A percentile compares a stretch with the other conserved stretches of the same genome.
These are phyloP conservation scores for Leccinellum albellum DNA, from an alignment of 768 basidiomycete species.

Conservation along the genomic window DNA sequence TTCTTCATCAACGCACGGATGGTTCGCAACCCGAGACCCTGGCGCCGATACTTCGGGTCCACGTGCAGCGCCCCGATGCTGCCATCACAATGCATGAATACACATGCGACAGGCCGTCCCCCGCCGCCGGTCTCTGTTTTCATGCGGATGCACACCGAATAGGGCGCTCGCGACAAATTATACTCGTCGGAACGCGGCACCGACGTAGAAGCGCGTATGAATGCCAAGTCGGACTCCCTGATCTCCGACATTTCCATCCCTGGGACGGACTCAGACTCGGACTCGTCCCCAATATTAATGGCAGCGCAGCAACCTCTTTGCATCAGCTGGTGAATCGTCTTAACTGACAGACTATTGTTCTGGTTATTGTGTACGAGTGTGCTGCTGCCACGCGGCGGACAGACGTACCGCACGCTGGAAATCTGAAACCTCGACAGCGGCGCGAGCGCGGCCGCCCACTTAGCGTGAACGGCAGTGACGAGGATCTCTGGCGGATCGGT, in stretches of 20 bases:
- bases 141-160: conserved; percentile 22
- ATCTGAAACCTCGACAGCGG: conserved; percentile 3
- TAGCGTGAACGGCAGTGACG: conserved; percentile 3
- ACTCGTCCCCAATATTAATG: too few relatives aligned
- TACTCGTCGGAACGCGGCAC: conserved; percentile 18
- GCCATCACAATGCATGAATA: conserved; percentile 19
- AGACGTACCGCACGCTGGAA: conserved; percentile 1
- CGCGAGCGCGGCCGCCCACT: conserved; percentile 11
- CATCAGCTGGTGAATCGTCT: neutral
- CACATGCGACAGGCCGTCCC: conserved; percentile 9
- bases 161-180: conserved; percentile 17
- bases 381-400: neutral
- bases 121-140: neutral
- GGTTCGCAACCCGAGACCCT: conserved; percentile 11
- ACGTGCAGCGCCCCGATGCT: conserved; percentile 17
- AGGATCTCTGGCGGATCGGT: conserved; percentile 12
- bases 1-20: conserved; percentile 10
- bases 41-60: conserved; percentile 4
- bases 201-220: conserved; percentile 4
- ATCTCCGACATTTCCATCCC: conserved; percentile 7
- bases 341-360: neutral
- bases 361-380: neutral
- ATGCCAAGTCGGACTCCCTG: conserved; percentile 9
- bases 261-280: neutral
- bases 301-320: too few relatives aligned